Base-by-base conservation (phyloP, 768 basidiomycete genomes). In the Rhizopogon roseolus region DNA sequence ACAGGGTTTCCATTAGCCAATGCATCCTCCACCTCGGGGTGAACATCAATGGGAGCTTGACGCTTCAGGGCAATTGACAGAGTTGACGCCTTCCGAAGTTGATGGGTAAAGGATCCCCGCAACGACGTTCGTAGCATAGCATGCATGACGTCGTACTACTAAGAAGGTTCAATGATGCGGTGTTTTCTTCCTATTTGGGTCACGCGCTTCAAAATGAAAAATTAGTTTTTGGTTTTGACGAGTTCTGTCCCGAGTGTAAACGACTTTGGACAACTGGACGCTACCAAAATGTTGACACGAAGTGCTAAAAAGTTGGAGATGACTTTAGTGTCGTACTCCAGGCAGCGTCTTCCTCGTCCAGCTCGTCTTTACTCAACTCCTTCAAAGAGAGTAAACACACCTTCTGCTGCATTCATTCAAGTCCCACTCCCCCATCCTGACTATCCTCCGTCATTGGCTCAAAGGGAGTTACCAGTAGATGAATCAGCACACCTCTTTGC, bases 11-110 rank as follows among this genome's bases (percentile, higher is more conserved):
- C 72, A 40, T 76, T 71, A 4, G 77, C 73, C 19, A 96, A 76
- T 4, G 95, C 94, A 52, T 94, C 80, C 57, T 86, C 73, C 32
- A 98, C 86, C 67, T 98, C 94, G 8, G 89, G 86, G 50, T 87
- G 85, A 32, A 93, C 65, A 67, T 93, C 90, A 10, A 93, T 50
- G n/a, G 70, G 71, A 44, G 58, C 46, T 22, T 22, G 34, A 48
- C 46, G 46, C 46, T 36, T 32, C 32, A 19, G 46, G 36, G 46
- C 46, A 36, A 11, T 22, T 25, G 34, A 34, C 25, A 48, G 14
- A 48, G 19, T 48, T 11, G 46, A 48, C 19, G 34, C 46, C 34
- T 37, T 36, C 34, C 46, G 46, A 46, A 13, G 14, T 34, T 22
- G 34, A 9, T n/a, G 16, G 8, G 19, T 14, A 6, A 36, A 36